These are phyloP conservation scores for Platismatia glauca DNA, from an alignment of 495 filamentous ascomycete species.

Conservation along the genomic window DNA sequence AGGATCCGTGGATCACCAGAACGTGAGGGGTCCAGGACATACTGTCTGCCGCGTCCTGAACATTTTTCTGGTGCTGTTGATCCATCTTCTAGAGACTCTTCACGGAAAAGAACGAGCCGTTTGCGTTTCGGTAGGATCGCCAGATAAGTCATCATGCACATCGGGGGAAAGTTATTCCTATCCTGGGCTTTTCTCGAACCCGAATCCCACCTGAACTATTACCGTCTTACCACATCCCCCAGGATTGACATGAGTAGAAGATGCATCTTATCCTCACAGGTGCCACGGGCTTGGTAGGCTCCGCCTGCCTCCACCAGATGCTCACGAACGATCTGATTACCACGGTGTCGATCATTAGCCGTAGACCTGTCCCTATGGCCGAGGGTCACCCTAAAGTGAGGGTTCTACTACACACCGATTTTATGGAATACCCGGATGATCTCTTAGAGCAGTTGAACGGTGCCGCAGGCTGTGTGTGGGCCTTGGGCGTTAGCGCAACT, in stretches of 20 bases:
- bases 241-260: neutral
- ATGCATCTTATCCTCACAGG: constrained; percentile 73
- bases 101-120: no score
- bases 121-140: no score
- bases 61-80: no score
- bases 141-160: neutral
- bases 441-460: constrained; percentile 52
- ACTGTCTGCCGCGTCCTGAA: no score
- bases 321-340: constrained; percentile 46
- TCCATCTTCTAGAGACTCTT: no score
- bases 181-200: neutral
- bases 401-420: constrained; percentile 62
- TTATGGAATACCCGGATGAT: constrained; percentile 43
- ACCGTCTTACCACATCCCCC: neutral
- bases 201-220: neutral
- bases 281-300: constrained; percentile 64
- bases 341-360: constrained; percentile 56
- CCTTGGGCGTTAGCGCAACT: constrained; percentile 51
- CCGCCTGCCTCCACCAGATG: constrained; percentile 54
- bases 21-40: no score
- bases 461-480: constrained; percentile 63
- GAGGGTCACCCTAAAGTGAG: constrained; percentile 51
- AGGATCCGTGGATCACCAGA: no score
- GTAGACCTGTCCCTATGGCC: constrained; percentile 55
- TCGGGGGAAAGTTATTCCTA: neutral